These are phyloP conservation scores for Polysphondylium violaceum DNA, from an alignment of 78 protist species.

Conservation along the genomic window DNA sequence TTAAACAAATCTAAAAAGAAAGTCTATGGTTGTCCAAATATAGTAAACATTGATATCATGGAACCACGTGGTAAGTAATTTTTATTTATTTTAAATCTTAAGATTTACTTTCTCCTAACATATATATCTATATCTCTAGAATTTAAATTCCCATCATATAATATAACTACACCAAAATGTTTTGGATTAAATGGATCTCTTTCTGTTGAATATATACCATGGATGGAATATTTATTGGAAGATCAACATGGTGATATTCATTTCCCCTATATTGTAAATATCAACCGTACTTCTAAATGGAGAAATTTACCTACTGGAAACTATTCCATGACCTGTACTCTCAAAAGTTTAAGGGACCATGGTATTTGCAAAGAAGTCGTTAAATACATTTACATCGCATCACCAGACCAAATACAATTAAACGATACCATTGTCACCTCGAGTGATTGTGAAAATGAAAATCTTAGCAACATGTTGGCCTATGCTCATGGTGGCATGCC, in stretches of 20 bases:
- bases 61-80: slow-evolving; percentile 23
- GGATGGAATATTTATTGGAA: neutral
- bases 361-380: neutral
- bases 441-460: slow-evolving; percentile 5
- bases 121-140: neutral
- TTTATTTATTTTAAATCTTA: neutral
- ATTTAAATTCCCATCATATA: neutral
- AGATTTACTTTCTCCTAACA: no score
- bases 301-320: slow-evolving; percentile 27
- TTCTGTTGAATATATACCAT: neutral
- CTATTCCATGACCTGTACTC: neutral
- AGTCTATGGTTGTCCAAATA: neutral
- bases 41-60: neutral
- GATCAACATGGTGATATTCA: neutral
- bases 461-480: neutral
- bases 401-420: slow-evolving; percentile 21
- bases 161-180: neutral
- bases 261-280: neutral
- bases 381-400: neutral
- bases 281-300: neutral
- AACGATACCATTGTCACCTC: neutral
- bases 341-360: neutral
- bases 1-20: neutral
- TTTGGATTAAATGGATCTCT: slow-evolving; percentile 8
- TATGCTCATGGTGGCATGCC: slow-evolving; percentile 60